phyloP scores from a whole-genome alignment of 2,329 filamentous ascomycete species.

The Lasiodiplodia sp. region DNA sequence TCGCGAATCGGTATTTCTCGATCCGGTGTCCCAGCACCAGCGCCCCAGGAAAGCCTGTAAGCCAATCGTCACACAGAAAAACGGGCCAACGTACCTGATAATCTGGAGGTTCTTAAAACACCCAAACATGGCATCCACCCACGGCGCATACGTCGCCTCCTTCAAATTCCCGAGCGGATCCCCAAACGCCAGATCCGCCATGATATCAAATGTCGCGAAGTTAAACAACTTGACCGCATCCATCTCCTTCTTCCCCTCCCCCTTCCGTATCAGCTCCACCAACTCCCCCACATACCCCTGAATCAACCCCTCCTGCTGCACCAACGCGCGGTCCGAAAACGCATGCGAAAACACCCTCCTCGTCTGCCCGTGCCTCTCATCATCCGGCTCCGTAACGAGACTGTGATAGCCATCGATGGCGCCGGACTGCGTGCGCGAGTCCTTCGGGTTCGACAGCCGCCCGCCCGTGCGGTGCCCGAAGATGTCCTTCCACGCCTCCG shows the following conservation, averaged over 20 bases:
- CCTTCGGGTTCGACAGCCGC: constrained; percentile 37
- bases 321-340: constrained; percentile 50
- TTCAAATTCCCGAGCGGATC: constrained; percentile 35
- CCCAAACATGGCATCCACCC: constrained; percentile 42
- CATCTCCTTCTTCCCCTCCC: constrained; percentile 38
- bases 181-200: constrained; percentile 38
- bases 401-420: constrained; percentile 43
- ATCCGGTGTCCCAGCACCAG: too few species aligned
- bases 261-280: constrained; percentile 45
- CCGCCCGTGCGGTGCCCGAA: constrained; percentile 36
- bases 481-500: constrained; percentile 53
- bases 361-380: constrained; percentile 50
- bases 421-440: constrained; percentile 38
- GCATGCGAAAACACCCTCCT: constrained; percentile 50
- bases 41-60: too few species aligned
- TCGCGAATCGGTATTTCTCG: too few species aligned
- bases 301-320: constrained; percentile 50
- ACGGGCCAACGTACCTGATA: not conserved
- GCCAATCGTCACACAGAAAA: too few species aligned
- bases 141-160: constrained; percentile 34
- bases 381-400: constrained; percentile 43
- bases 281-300: constrained; percentile 51
- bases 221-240: constrained; percentile 44
- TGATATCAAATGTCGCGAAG: constrained; percentile 37
- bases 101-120: constrained; percentile 27